Evolutionary conservation across 2,329 filamentous ascomycete species (phyloP), one percentile per base, ranked within the genome.

Genomic region (Beauveria scarabaeidicola): DNA sequence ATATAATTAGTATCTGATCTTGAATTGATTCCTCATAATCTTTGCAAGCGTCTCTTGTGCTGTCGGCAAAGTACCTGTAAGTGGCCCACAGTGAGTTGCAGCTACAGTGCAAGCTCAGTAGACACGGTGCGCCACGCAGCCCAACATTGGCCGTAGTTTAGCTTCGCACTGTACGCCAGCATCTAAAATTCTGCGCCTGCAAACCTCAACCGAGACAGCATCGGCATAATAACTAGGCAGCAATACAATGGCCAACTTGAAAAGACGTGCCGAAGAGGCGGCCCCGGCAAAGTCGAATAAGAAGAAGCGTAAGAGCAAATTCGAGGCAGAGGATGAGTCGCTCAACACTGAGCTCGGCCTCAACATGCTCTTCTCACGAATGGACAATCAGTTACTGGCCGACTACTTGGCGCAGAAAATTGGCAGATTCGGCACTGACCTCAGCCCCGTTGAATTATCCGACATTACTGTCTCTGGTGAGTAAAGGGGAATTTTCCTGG

Each of bases 391-490:
- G 64, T 79, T 97, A 46, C 77, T 97, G 51, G 90, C 92, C 1
- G 93, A 97, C 71, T 86, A 96, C 71, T 79, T 97, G 63, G 89
- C 89, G 7, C 87, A 94, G 69, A 84, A 89, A 69, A 87, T 90
- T 57, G 84, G 82, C 64, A 82, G 88, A 25, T 95, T 93, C 68
- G 89, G 91, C 58, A 84, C 83, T 29, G 88, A 96, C 56, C 73
- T 97, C 67, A 96, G 89, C 66, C 78, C 85, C 0, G 82, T 97
- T 44, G 94, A 99, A 74, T 77, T 96, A 36, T 87, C 90, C 60
- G 92, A 97, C 69, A 78, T 90, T 68, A 86, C 89, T 59, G 80
- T 97, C 56, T 85, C 90, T 65, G 87, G 90, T 91, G 6, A 13
- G 55, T 58, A 13, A 38, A 13, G 6, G 2, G 9, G 8, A 2